phyloP scores from a whole-genome alignment of 78 protist species.

The Speleostelium caveatum region DNA sequence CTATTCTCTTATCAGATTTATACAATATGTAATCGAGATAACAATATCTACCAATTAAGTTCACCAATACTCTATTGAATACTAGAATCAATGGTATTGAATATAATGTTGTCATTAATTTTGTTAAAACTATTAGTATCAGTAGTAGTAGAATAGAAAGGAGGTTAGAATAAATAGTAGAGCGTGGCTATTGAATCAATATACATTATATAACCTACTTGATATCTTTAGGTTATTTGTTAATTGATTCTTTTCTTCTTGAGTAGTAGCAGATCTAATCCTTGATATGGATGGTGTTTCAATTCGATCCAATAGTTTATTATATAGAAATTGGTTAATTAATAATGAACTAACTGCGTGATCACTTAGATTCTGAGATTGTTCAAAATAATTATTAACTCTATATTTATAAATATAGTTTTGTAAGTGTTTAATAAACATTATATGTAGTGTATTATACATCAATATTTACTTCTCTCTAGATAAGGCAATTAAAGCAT shows the following conservation, averaged over 20 bases:
- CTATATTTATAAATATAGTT: neutral
- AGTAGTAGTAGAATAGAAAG: neutral
- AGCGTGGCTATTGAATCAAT: neutral
- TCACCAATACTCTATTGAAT: conserved; percentile 23
- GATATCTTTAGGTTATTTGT: conserved; percentile 11
- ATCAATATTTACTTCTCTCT: conserved; percentile 6
- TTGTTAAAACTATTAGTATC: conserved; percentile 19
- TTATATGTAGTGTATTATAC: neutral
- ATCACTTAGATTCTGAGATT: neutral
- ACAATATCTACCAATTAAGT: conserved; percentile 34
- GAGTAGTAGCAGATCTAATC: conserved; percentile 1
- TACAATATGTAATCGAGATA: conserved; percentile 19
- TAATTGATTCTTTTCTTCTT: neutral
- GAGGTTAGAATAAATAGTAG: neutral
- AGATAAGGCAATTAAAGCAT: neutral
- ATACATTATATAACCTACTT: neutral
- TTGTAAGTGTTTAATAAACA: neutral
- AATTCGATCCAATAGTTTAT: neutral
- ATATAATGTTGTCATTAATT: conserved; percentile 16
- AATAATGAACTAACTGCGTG: neutral
- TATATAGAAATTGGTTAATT: neutral
- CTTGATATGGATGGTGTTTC: conserved; percentile 17
- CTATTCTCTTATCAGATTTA: neutral
- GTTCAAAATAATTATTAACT: neutral
- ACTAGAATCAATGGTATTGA: conserved; percentile 20